phyloP scores from a whole-genome alignment of 306 rosid genomes.

The Cicer bijugum region DNA sequence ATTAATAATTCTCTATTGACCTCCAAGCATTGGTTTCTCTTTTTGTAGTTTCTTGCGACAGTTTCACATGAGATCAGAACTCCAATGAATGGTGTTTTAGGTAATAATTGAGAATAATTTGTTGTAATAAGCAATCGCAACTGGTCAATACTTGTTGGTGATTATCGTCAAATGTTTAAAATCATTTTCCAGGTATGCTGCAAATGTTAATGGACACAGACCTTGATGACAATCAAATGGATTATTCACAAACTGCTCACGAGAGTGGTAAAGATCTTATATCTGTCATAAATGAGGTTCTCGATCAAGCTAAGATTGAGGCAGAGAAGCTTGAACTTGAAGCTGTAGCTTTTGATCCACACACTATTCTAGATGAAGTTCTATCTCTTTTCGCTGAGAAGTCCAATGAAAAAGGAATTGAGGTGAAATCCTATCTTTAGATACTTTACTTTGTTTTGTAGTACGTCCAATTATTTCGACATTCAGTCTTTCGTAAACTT shows the following conservation, averaged over 20 bases:
- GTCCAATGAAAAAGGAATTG: conserved; percentile 74
- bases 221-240: conserved; percentile 78
- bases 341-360: conserved; percentile 79
- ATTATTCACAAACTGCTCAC: conserved; percentile 82
- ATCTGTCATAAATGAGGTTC: conserved; percentile 91
- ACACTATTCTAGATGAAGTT: conserved; percentile 77
- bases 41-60: conserved; percentile 88
- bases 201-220: conserved; percentile 97
- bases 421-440: conserved; percentile 59
- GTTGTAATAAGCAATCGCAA: conserved; percentile 13
- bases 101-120: conserved; percentile 49
- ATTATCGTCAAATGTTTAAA: conserved; percentile 25
- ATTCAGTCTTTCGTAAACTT: conserved; percentile 37
- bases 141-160: conserved; percentile 35
- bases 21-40: conserved; percentile 37
- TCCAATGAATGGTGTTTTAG: conserved; percentile 98
- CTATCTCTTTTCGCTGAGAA: conserved; percentile 71
- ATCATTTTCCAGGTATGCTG: conserved; percentile 78
- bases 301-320: conserved; percentile 95
- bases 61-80: conserved; percentile 99
- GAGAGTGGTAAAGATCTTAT: conserved; percentile 84
- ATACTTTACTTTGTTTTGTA: conserved; percentile 34
- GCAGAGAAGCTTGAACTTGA: conserved; percentile 95
- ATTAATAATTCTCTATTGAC: conserved; percentile 13
- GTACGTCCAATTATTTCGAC: conserved; percentile 35